Conservation (phyloP, 768 basidiomycete genomes). For the Fomitopsis serialis region DNA sequence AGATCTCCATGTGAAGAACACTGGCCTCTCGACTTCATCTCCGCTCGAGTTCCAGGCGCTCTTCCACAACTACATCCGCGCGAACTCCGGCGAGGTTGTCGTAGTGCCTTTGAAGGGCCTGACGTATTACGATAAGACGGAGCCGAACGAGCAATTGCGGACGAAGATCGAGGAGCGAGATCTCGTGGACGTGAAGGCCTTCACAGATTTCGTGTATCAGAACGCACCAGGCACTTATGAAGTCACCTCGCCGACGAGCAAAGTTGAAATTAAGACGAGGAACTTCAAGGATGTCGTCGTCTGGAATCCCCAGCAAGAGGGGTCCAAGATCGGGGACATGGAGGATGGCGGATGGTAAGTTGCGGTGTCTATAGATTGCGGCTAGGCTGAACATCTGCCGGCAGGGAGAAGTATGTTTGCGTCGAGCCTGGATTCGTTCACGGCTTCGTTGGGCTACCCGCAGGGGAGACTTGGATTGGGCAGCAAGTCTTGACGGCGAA, state of each 20-base stretch:
- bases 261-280: slow-evolving; percentile 44
- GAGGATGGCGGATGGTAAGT: slow-evolving; percentile 80
- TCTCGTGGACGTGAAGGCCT: slow-evolving; percentile 58
- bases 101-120: slow-evolving; percentile 62
- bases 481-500: slow-evolving; percentile 57
- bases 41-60: slow-evolving; percentile 85
- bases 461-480: slow-evolving; percentile 72
- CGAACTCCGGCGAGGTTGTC: slow-evolving; percentile 52
- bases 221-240: slow-evolving; percentile 50
- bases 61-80: slow-evolving; percentile 85
- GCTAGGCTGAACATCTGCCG: slow-evolving; percentile 2
- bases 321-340: slow-evolving; percentile 82
- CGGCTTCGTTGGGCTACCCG: slow-evolving; percentile 58
- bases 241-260: slow-evolving; percentile 54
- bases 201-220: slow-evolving; percentile 78
- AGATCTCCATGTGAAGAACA: slow-evolving; percentile 76
- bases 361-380: not conserved
- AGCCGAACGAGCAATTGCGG: slow-evolving; percentile 44
- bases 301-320: slow-evolving; percentile 87
- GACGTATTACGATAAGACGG: slow-evolving; percentile 79
- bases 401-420: slow-evolving; percentile 81
- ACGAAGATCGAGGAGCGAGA: slow-evolving; percentile 55
- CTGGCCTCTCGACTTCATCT: slow-evolving; percentile 40
- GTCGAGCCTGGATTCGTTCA: slow-evolving; percentile 87
- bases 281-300: slow-evolving; percentile 79